A percentile compares a stretch with the other conserved stretches of the same genome.
Conservation (phyloP, 805 yeast species). For the Diddensiella caesifluorescens region DNA sequence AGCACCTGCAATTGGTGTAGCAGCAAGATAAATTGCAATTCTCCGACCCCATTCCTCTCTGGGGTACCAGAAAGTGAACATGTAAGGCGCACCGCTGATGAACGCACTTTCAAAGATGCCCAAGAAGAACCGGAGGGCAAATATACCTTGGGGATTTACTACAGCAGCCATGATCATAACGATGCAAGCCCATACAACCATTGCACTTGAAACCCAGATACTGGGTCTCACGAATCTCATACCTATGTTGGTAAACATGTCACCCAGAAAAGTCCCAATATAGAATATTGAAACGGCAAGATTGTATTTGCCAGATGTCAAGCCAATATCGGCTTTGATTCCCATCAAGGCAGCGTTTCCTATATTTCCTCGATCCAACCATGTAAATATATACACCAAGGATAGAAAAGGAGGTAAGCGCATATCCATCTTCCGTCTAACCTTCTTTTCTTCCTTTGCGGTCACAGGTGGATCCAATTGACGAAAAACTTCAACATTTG, state of each 20-base stretch:
- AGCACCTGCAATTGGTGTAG: constrained; percentile 72
- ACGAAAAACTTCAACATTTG: constrained; percentile 7
- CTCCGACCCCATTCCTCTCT: constrained; percentile 62
- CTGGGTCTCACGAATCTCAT: constrained; percentile 52
- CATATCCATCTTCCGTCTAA: constrained; percentile 46
- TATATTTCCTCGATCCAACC: constrained; percentile 75
- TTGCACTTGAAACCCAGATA: constrained; percentile 8
- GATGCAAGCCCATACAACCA: constrained; percentile 39
- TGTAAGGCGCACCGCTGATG: constrained; percentile 70
- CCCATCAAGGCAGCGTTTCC: constrained; percentile 65
- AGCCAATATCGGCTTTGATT: constrained; percentile 55
- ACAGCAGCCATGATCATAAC: constrained; percentile 37
- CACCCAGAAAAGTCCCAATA: constrained; percentile 58
- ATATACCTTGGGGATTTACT: constrained; percentile 53
- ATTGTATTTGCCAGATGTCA: constrained; percentile 53
- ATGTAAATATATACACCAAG: constrained; percentile 66
- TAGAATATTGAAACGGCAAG: constrained; percentile 61
- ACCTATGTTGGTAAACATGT: constrained; percentile 47
- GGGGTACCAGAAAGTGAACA: constrained; percentile 60
- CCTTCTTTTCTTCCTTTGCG: constrained; percentile 7
- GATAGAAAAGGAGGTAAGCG: constrained; percentile 75
- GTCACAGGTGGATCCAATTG: constrained; percentile 13
- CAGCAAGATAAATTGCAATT: constrained; percentile 61
- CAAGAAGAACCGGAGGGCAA: constrained; percentile 57
- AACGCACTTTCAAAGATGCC: constrained; percentile 68